Evolutionary conservation across 176 grass and related monocot genomes (phyloP).

Genomic region (Cocos nucifera): DNA sequence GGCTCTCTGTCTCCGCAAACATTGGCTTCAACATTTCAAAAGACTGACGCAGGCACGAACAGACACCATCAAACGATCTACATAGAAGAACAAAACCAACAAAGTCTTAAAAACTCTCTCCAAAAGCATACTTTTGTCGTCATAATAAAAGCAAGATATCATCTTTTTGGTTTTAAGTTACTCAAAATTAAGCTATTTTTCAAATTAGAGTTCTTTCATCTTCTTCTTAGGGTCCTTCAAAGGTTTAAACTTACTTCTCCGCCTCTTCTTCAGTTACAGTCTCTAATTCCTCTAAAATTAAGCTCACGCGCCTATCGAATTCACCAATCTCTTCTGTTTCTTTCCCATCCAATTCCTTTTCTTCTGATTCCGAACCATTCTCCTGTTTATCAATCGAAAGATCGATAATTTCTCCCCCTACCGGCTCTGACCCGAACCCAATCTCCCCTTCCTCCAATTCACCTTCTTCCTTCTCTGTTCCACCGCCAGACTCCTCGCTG

Average conservation of each 20-base stretch:
- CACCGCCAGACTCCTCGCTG: conserved; percentile 23
- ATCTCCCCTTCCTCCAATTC: conserved; percentile 45
- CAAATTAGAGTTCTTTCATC: conserved; percentile 3
- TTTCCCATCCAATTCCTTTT: conserved; percentile 27
- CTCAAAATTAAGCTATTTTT: not conserved
- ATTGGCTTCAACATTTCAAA: conserved; percentile 81
- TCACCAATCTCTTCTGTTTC: conserved; percentile 46
- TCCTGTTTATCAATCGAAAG: conserved; percentile 45
- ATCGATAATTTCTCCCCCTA: conserved; percentile 41
- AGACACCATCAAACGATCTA: conserved; percentile 89
- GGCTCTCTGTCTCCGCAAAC: conserved; percentile 46
- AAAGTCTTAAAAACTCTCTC: not conserved
- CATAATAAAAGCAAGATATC: no score
- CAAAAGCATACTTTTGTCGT: not conserved
- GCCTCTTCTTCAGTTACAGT: conserved; percentile 79
- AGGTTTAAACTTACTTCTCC: conserved; percentile 54
- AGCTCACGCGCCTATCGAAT: conserved; percentile 61
- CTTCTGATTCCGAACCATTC: conserved; percentile 19
- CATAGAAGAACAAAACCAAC: conserved; percentile 25
- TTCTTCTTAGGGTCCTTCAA: conserved; percentile 2
- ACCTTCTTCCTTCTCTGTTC: conserved; percentile 31
- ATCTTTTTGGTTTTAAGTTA: no score
- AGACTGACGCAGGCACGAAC: conserved; percentile 37
- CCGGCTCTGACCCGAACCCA: conserved; percentile 21
- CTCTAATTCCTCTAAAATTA: conserved; percentile 91